These are phyloP conservation scores for Reticulascus tulasneorum DNA, from an alignment of 2,329 filamentous ascomycete genomes.

Conservation along the genomic window DNA sequence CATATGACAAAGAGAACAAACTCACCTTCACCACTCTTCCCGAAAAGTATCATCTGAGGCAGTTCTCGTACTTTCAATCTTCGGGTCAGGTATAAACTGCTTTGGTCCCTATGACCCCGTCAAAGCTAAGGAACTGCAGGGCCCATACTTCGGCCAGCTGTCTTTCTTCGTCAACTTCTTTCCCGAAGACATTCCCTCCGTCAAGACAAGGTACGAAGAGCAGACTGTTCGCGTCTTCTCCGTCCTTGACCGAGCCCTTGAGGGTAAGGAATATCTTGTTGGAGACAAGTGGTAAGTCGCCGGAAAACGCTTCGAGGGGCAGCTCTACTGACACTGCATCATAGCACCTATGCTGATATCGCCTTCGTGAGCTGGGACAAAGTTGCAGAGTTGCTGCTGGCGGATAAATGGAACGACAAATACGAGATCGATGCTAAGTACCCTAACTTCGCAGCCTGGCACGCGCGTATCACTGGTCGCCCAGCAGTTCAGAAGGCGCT, in stretches of 20 bases:
- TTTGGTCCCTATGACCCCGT: no score
- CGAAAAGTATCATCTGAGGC: slow-evolving; percentile 22
- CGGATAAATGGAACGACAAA: slow-evolving; percentile 16
- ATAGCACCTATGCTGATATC: slow-evolving; percentile 27
- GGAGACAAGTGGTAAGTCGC: slow-evolving; percentile 27
- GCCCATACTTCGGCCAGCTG: slow-evolving; percentile 40
- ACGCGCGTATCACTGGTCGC: slow-evolving; percentile 25
- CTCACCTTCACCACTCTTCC: slow-evolving; percentile 18
- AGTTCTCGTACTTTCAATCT: slow-evolving; percentile 7
- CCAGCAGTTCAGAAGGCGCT: slow-evolving; percentile 23
- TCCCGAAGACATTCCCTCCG: slow-evolving; percentile 22
- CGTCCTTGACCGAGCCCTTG: slow-evolving; percentile 27
- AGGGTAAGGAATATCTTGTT: slow-evolving; percentile 30
- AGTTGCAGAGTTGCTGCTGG: slow-evolving; percentile 10
- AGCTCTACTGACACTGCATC: not conserved
- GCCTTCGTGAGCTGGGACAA: slow-evolving; percentile 26
- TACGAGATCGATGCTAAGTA: slow-evolving; percentile 26
- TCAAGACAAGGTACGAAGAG: slow-evolving; percentile 25
- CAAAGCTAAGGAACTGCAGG: slow-evolving; percentile 20
- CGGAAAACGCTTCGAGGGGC: not conserved
- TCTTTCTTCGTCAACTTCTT: slow-evolving; percentile 29
- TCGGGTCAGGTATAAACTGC: slow-evolving; percentile 6
- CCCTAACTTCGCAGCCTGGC: slow-evolving; percentile 30
- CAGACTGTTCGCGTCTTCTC: slow-evolving; percentile 24
- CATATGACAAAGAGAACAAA: slow-evolving; percentile 22